Conservation (phyloP, 176 grass and related monocot species). For the Musa troglodytarum region DNA sequence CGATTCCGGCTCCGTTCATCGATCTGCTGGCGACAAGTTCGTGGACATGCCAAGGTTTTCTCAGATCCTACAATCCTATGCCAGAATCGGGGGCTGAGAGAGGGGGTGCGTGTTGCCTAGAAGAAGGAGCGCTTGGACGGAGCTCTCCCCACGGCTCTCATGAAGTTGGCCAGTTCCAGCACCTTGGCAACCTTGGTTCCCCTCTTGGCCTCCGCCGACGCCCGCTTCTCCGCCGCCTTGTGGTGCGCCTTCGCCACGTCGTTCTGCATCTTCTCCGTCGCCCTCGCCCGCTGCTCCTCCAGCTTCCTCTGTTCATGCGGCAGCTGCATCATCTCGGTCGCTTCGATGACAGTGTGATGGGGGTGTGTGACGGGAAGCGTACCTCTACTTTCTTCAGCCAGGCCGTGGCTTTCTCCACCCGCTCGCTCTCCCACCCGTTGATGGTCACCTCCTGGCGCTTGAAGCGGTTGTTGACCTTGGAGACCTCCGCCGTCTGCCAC, state of each 20-base stretch:
- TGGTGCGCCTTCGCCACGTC: constrained; percentile 66
- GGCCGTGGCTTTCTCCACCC: constrained; percentile 57
- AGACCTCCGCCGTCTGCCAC: constrained; percentile 82
- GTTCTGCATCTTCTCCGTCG: constrained; percentile 88
- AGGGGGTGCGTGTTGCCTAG: constrained; percentile 15
- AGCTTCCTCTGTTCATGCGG: constrained; percentile 52
- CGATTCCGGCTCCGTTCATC: neutral
- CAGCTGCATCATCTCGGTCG: neutral
- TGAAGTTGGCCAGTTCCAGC: constrained; percentile 72
- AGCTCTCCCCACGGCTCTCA: constrained; percentile 82
- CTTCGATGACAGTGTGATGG: neutral
- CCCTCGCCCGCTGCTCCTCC: constrained; percentile 82
- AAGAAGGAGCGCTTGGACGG: constrained; percentile 86
- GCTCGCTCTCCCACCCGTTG: constrained; percentile 77
- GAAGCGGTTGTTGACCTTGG: constrained; percentile 88
- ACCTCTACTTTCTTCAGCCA: constrained; percentile 96
- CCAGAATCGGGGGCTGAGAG: no score
- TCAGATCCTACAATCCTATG: neutral
- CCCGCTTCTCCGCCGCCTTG: constrained; percentile 92
- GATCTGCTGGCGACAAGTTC: neutral
- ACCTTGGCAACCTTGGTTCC: constrained; percentile 87
- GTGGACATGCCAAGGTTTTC: no score
- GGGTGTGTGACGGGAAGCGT: neutral
- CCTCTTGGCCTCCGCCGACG: constrained; percentile 80
- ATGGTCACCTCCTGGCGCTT: constrained; percentile 86